Evolutionary conservation across 192 early-diverging fungal genomes (phyloP).

Genomic region (Blastocladiella britannica): DNA sequence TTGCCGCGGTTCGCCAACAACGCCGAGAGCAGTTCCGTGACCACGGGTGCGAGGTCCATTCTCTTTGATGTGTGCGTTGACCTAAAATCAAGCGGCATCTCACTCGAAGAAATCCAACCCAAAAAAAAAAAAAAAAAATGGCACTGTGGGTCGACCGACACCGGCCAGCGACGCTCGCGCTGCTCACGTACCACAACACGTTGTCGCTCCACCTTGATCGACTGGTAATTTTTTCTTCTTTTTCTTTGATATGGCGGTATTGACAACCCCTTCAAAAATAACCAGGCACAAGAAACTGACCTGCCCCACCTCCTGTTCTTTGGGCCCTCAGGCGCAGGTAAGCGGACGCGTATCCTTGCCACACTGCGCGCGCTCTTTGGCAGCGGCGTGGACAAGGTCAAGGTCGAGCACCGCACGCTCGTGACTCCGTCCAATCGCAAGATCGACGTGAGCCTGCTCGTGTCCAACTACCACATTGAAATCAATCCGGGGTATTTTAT

Average conservation of each 20-base stretch:
- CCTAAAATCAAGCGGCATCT: no score
- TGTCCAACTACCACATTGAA: slow-evolving; percentile 92
- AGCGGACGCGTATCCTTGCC: slow-evolving; percentile 82
- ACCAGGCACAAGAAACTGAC: slow-evolving; percentile 22
- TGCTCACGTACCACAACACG: slow-evolving; percentile 59
- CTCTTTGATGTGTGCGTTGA: neutral
- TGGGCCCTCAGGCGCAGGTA: slow-evolving; percentile 88
- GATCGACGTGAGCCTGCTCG: slow-evolving; percentile 64
- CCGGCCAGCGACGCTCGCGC: slow-evolving; percentile 58
- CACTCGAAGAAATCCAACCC: neutral
- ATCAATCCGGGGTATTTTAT: slow-evolving; percentile 63
- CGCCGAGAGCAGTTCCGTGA: neutral
- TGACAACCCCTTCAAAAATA: neutral
- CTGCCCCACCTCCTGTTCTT: slow-evolving; percentile 90
- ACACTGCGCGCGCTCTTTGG: slow-evolving; percentile 77
- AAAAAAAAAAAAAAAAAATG: slow-evolving; percentile 10
- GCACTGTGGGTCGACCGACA: slow-evolving; percentile 89
- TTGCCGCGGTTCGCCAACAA: no score
- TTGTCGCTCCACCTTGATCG: slow-evolving; percentile 52
- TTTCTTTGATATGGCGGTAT: slow-evolving; percentile 2
- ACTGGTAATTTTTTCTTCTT: slow-evolving; percentile 27
- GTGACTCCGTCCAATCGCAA: slow-evolving; percentile 66
- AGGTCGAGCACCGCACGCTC: slow-evolving; percentile 70
- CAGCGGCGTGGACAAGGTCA: slow-evolving; percentile 75
- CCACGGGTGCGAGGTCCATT: neutral